Base-by-base conservation (phyloP, 768 basidiomycete species). In the Pisolithus tinctorius region DNA sequence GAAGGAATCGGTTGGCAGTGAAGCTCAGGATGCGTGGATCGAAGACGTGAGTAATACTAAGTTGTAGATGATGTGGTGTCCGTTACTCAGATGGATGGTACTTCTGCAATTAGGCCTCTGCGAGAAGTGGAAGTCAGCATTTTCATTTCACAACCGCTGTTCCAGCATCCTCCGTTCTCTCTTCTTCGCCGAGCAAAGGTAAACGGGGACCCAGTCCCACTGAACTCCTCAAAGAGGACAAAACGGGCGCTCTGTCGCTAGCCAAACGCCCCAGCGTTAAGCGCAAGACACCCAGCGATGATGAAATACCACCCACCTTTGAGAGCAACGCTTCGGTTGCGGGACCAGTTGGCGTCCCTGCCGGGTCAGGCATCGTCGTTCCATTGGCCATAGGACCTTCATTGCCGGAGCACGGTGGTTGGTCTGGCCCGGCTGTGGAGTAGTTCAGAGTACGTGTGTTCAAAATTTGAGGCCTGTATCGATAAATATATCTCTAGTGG, bases 161-260 rank as follows among this genome's bases (percentile, higher is more conserved):
- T 34, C 49, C 63, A 23, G 34, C 62, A 34, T 51, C 57, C 10
- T 59, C 60, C 26, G 49, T 51, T 25, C 49, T 54, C 36, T 40
- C 41, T 36, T 58, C 60, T 29, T 65, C 71, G 10, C 70, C 71
- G 30, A 68, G 71, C 3, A 75, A 72, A 45, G 77, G 79, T 43
- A 88, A 88, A 66, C 77, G 87, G 20, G 77, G 77, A 2, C 80
- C 83, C 30, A 87, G 85, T 57, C 86, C 87, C 38, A 84, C 84
- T 10, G 86, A 88, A 66, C 67, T 85, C 48, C 65, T 71, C 50
- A 82, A 77, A 63, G 80, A 86, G 66, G 80, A 79, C 50, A 77
- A 71, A 58, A 73, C 71, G 39, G 84, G 83, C 3, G 79, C 77
- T 31, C 63, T 75, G 47, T 69, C 76, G 49, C 69, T 80, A 50